Conservation (phyloP, 805 yeast species). For the Barnettozyma vustinii region DNA sequence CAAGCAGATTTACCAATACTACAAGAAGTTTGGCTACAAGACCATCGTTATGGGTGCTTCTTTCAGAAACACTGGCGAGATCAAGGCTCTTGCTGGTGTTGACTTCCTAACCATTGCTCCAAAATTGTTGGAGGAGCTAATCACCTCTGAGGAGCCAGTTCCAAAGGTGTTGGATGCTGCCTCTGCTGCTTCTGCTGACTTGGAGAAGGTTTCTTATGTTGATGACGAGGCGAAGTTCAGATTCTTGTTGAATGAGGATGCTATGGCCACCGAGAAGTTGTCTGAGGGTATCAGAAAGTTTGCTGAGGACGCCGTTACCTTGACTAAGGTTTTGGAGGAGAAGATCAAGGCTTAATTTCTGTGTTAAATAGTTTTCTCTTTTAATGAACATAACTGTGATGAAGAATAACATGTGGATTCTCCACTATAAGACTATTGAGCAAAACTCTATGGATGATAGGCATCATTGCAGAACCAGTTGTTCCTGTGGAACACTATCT, state of each 20-base stretch:
- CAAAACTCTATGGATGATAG: too few species aligned
- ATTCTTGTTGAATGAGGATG: slow-evolving; percentile 88
- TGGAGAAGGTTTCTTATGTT: slow-evolving; percentile 71
- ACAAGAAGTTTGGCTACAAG: slow-evolving; percentile 93
- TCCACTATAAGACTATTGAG: too few species aligned
- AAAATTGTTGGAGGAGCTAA: slow-evolving; percentile 79
- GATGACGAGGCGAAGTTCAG: slow-evolving; percentile 89
- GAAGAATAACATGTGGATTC: neutral
- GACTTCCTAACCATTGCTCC: slow-evolving; percentile 96
- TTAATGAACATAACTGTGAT: neutral
- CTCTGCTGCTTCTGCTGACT: slow-evolving; percentile 49
- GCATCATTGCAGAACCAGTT: too few species aligned
- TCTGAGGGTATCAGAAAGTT: slow-evolving; percentile 97
- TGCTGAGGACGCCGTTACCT: slow-evolving; percentile 86
- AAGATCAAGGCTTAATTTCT: slow-evolving; percentile 38
- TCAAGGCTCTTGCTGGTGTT: slow-evolving; percentile 94
- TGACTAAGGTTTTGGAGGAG: slow-evolving; percentile 59
- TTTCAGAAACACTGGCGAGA: slow-evolving; percentile 95
- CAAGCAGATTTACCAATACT: slow-evolving; percentile 87
- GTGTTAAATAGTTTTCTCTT: neutral
- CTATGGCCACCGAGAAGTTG: slow-evolving; percentile 97
- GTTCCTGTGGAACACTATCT: too few species aligned
- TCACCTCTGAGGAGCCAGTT: slow-evolving; percentile 70
- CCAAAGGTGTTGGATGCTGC: slow-evolving; percentile 77
- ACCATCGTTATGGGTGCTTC: slow-evolving; percentile 99